Evolutionary conservation across 306 rosid genomes (phyloP), one percentile per base, ranked within the genome.

Genomic region (Prunus fruticosa): DNA sequence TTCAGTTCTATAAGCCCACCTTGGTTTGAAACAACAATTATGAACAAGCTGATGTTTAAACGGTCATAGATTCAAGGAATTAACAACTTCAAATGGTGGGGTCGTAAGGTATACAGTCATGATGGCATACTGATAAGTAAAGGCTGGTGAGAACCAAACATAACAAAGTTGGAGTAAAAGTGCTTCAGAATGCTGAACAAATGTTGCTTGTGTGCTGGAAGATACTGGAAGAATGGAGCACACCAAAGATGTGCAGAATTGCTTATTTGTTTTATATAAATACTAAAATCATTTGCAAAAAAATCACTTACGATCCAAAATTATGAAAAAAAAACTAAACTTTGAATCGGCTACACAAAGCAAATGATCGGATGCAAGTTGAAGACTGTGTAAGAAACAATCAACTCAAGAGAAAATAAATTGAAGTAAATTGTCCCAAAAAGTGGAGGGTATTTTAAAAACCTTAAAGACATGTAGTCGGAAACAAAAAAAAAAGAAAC

Each of bases 1-100:
- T 62, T 77, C 60, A 71, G 69, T 56, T 75, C 81, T 61, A 72
- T 25, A 66, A 66, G 49, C 79, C 62, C 67, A 71, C 72, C 74
- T 80, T 53, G 75, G 28, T 47, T 66, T 32, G 69, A 60, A 76
- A 50, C 62, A 73, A 50, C 14, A 70, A 72, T 64, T 54, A 71
- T 30, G 52, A 81, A 52, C 27, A 64, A 11, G 11, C 5, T 13
- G 45, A 22, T 16, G 32, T 6, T 11, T 19, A 77, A 61, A 73
- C 5, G 4, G 66, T 67, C 62, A 64, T 57, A 53, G 72, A 15
- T 56, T 32, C 68, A 28, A 28, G 71, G 67, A 71, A 75, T 66
- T 80, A 65, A 61, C 64, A 16, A 53, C 62, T 57, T 67, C 15
- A 67, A 79, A 67, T 57, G 70, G 65, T 82, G 46, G 32, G 45